A percentile compares a stretch with the other conserved stretches of the same genome.
Evolutionary conservation across 73 alveolate species (phyloP).

Genomic region (Breviolum minutum): DNA sequence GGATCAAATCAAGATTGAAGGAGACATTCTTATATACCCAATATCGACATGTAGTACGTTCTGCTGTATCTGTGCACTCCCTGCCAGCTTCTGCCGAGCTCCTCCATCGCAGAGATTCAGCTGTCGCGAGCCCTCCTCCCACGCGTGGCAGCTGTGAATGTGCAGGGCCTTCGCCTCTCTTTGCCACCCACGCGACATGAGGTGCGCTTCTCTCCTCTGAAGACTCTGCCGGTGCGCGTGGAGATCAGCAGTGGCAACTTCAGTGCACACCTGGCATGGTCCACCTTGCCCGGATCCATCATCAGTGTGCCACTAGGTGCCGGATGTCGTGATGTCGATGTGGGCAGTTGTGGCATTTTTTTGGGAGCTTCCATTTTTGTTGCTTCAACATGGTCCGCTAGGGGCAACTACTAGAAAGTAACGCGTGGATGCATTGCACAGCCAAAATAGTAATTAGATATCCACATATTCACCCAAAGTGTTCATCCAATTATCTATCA

Average conservation of each 20-base stretch:
- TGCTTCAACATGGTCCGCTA: background rate
- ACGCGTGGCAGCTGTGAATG: background rate
- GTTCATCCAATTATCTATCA: too few species aligned
- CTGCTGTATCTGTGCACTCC: too few species aligned
- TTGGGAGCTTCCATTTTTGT: background rate
- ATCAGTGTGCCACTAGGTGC: slow-evolving; percentile 1
- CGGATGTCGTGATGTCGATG: background rate
- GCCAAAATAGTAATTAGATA: too few species aligned
- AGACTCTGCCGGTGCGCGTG: background rate
- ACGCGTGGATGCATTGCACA: too few species aligned
- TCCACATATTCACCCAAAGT: too few species aligned
- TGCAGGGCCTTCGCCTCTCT: slow-evolving; percentile 1
- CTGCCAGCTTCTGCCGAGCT: background rate
- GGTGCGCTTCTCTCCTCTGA: slow-evolving; percentile 14
- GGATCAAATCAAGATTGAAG: too few species aligned
- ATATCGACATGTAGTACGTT: too few species aligned
- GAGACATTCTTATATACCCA: background rate
- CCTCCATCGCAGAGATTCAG: background rate
- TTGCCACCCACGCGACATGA: background rate
- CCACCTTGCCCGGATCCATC: background rate
- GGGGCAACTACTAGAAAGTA: too few species aligned
- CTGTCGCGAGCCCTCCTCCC: background rate
- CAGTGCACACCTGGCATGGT: background rate
- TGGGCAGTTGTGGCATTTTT: background rate
- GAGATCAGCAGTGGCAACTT: background rate